A percentile compares a stretch with the other conserved stretches of the same genome.
Evolutionary conservation across 805 yeast species (phyloP).

Genomic region (Metschnikowia cubensis): DNA sequence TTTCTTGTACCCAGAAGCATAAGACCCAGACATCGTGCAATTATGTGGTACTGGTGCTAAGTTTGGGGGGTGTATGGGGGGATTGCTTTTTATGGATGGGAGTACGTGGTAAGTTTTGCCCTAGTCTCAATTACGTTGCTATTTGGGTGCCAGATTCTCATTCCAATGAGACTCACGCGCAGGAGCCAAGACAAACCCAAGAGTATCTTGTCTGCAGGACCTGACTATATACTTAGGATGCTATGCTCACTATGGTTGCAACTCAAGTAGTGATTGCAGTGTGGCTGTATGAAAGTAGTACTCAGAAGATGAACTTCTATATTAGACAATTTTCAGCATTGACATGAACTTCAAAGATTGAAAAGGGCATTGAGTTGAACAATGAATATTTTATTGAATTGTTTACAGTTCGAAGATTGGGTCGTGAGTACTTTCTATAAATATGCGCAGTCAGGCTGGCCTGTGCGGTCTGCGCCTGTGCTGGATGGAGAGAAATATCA

Average conservation of each 20-base stretch:
- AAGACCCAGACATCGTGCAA: constrained; percentile 16
- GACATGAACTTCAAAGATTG: no score
- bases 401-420: no score
- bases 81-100: neutral
- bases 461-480: neutral
- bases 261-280: neutral
- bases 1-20: constrained; percentile 20
- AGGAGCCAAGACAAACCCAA: neutral
- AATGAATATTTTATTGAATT: no score
- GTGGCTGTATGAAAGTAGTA: no score
- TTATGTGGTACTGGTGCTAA: neutral
- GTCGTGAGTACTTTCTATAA: neutral
- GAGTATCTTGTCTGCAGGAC: neutral
- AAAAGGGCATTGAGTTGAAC: no score
- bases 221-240: neutral
- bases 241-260: neutral
- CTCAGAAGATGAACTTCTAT: no score
- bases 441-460: neutral
- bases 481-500: neutral
- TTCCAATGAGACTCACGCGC: neutral
- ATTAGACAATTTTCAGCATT: no score
- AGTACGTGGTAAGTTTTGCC: neutral
- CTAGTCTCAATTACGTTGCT: constrained; percentile 1
- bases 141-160: constrained; percentile 2
- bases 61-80: neutral